Percentiles rank a stretch among this genome's conserved stretches.
phyloP scores from a whole-genome alignment of 495 filamentous ascomycete species.

The Niebla homalea region DNA sequence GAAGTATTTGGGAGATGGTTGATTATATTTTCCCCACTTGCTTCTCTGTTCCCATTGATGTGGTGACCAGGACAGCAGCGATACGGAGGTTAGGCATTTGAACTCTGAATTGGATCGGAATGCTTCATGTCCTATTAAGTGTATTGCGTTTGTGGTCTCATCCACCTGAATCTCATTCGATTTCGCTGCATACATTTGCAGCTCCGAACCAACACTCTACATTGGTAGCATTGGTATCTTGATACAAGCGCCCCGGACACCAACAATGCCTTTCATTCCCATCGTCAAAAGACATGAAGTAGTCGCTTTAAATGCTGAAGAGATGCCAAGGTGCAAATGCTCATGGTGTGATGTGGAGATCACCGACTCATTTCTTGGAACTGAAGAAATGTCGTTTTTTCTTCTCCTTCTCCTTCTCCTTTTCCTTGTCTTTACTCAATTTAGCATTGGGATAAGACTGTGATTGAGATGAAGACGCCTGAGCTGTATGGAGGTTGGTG shows the following conservation, averaged over 20 bases:
- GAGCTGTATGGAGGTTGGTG: background rate
- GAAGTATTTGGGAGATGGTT: slow-evolving; percentile 47
- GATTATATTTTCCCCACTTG: too few relatives aligned
- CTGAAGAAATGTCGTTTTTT: slow-evolving; percentile 72
- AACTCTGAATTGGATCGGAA: too few relatives aligned
- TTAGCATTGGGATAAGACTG: slow-evolving; percentile 9
- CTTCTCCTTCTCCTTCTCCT: slow-evolving; percentile 45
- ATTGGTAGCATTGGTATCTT: background rate
- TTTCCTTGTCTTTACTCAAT: slow-evolving; percentile 37
- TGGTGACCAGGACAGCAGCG: too few relatives aligned
- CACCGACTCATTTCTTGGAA: slow-evolving; percentile 35
- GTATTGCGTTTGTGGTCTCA: too few relatives aligned
- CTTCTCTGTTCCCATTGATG: too few relatives aligned
- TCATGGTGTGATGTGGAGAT: background rate
- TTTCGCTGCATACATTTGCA: too few relatives aligned
- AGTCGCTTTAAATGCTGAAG: background rate
- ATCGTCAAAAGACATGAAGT: background rate
- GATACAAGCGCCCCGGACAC: too few relatives aligned
- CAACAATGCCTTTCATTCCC: background rate
- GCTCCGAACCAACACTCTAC: background rate
- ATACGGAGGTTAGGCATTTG: too few relatives aligned
- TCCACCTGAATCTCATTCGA: too few relatives aligned
- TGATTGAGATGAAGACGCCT: slow-evolving; percentile 4
- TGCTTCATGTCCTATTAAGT: too few relatives aligned
- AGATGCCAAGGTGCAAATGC: background rate